Evolutionary conservation across 129 eudicot species (phyloP).

Genomic region (Artemisia annua): DNA sequence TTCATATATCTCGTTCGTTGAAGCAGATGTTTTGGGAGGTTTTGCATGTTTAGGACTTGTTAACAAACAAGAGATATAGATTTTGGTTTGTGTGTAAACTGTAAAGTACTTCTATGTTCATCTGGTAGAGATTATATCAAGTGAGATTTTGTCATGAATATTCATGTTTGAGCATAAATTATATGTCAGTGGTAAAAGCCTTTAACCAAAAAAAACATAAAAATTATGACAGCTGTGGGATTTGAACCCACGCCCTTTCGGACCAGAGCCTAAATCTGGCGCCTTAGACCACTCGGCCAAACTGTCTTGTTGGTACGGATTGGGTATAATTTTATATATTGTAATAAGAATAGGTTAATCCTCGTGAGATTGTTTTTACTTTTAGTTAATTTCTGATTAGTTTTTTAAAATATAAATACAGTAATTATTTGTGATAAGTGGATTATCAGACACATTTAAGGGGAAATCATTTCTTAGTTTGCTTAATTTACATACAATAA

Average conservation of each 20-base stretch:
- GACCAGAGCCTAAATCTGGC: slow-evolving; percentile 99
- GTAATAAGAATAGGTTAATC: too few relatives aligned
- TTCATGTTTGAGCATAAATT: background rate
- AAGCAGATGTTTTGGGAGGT: slow-evolving; percentile 15
- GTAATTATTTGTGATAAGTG: too few relatives aligned
- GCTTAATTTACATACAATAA: too few relatives aligned
- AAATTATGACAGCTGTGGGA: slow-evolving; percentile 92
- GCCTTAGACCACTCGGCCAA: slow-evolving; percentile 99
- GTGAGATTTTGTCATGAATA: slow-evolving; percentile 1
- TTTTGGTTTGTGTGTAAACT: slow-evolving; percentile 15
- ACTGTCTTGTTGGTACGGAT: slow-evolving; percentile 43
- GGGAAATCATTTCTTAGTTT: too few relatives aligned
- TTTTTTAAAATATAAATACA: too few relatives aligned
- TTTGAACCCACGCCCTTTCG: slow-evolving; percentile 99
- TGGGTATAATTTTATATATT: too few relatives aligned
- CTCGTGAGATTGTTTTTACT: too few relatives aligned
- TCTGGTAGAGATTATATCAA: background rate
- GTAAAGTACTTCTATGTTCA: background rate
- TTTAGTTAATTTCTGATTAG: too few relatives aligned
- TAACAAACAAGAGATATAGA: background rate
- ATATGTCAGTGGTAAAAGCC: background rate
- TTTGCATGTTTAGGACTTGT: slow-evolving; percentile 14
- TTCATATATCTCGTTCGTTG: slow-evolving; percentile 7
- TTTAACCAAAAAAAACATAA: background rate
- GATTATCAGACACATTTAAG: too few relatives aligned